Evolutionary conservation across 306 rosid species (phyloP).

Genomic region (Sicyos edulis): DNA sequence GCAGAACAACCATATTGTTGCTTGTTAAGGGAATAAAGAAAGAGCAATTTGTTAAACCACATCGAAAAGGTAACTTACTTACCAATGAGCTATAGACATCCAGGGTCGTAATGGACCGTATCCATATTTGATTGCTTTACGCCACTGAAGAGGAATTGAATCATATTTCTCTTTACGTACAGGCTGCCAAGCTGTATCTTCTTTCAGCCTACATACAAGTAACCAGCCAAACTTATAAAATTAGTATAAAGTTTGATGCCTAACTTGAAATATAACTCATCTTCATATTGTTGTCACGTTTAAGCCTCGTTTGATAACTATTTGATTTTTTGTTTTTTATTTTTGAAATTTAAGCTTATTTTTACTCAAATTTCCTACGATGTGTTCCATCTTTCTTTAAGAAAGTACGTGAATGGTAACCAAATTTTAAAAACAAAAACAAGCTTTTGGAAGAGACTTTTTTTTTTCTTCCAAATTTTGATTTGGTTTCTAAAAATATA

Average conservation of each 20-base stretch:
- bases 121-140: slow-evolving; percentile 67
- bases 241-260: neutral
- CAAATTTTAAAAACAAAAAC: no score
- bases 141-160: slow-evolving; percentile 52
- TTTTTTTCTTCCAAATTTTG: no score
- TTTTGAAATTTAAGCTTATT: no score
- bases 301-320: no score
- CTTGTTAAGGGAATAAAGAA: neutral
- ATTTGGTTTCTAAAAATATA: no score
- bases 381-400: no score
- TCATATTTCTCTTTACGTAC: slow-evolving; percentile 70
- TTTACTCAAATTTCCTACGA: no score
- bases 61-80: neutral
- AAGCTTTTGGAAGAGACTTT: no score
- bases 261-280: neutral
- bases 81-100: slow-evolving; percentile 98
- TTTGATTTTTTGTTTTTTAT: no score
- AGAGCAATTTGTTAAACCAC: neutral
- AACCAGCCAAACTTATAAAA: neutral
- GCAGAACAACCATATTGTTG: slow-evolving; percentile 5
- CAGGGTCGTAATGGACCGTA: slow-evolving; percentile 84
- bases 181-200: slow-evolving; percentile 98
- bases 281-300: no score
- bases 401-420: no score
- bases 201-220: slow-evolving; percentile 47